Evolutionary conservation across 441 rosid genomes (phyloP).

Genomic region (Populus hybrid): DNA sequence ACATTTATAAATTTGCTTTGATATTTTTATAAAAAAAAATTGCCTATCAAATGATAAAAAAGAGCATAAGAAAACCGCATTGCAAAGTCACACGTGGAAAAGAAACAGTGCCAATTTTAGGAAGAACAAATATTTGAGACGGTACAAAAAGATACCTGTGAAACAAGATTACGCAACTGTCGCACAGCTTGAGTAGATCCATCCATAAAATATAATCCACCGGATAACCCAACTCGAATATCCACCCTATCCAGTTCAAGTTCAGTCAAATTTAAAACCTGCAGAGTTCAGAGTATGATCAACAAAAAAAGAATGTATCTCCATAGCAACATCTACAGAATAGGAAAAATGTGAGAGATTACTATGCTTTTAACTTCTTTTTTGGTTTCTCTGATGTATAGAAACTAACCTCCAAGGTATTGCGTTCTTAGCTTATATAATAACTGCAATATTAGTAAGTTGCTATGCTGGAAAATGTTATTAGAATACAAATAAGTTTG

Average conservation of each 20-base stretch:
- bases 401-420: slow-evolving; percentile 4
- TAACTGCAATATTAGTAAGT: neutral
- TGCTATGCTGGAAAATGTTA: neutral
- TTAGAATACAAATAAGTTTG: neutral
- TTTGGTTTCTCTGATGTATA: neutral
- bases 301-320: neutral
- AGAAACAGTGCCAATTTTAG: slow-evolving; percentile 3
- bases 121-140: slow-evolving; percentile 8
- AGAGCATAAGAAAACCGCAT: neutral
- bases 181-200: slow-evolving; percentile 97
- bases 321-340: neutral
- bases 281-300: slow-evolving; percentile 18
- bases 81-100: neutral
- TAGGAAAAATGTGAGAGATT: neutral
- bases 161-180: slow-evolving; percentile 87
- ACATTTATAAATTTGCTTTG: neutral
- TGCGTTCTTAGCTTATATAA: neutral
- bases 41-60: neutral
- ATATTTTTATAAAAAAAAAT: neutral
- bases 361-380: neutral
- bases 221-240: slow-evolving; percentile 92
- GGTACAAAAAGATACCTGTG: slow-evolving; percentile 64
- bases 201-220: slow-evolving; percentile 91
- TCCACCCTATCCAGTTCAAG: slow-evolving; percentile 90
- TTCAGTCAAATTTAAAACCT: slow-evolving; percentile 95